Evolutionary conservation across 768 basidiomycete genomes (phyloP).

Genomic region (Brasilioporus rufonigricans): DNA sequence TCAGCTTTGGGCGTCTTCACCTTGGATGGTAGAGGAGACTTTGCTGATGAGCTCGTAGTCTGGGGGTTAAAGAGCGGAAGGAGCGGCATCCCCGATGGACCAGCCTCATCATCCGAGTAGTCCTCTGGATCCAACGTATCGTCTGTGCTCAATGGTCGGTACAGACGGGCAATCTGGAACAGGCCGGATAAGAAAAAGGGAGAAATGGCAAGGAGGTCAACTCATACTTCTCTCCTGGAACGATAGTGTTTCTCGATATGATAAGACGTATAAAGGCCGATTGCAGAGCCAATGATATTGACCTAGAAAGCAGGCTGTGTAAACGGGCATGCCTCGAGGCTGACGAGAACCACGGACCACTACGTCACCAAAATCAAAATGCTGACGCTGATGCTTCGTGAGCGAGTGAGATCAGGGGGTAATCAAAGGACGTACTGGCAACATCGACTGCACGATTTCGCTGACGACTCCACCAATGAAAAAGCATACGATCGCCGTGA

Average conservation of each 20-base stretch:
- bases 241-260: constrained; percentile 76
- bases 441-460: constrained; percentile 75
- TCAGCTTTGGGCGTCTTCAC: constrained; percentile 28
- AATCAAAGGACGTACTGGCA: constrained; percentile 52
- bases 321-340: constrained; percentile 9
- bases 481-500: constrained; percentile 69
- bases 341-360: constrained; percentile 44
- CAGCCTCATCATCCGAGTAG: constrained; percentile 40
- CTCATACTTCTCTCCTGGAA: constrained; percentile 67
- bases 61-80: constrained; percentile 48
- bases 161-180: constrained; percentile 69
- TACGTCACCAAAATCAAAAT: constrained; percentile 72
- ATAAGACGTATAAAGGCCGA: constrained; percentile 66
- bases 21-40: constrained; percentile 26
- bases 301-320: constrained; percentile 46
- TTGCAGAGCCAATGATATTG: constrained; percentile 68
- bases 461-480: constrained; percentile 79
- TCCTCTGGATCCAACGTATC: constrained; percentile 53
- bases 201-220: background rate
- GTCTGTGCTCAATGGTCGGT: constrained; percentile 64
- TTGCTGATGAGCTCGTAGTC: constrained; percentile 10
- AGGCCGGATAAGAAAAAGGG: background rate
- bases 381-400: constrained; percentile 49
- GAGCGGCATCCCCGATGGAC: constrained; percentile 48
- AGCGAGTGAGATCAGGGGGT: background rate